Conservation (phyloP, 2,329 filamentous ascomycete species). For the Cladophialophora exuberans region DNA sequence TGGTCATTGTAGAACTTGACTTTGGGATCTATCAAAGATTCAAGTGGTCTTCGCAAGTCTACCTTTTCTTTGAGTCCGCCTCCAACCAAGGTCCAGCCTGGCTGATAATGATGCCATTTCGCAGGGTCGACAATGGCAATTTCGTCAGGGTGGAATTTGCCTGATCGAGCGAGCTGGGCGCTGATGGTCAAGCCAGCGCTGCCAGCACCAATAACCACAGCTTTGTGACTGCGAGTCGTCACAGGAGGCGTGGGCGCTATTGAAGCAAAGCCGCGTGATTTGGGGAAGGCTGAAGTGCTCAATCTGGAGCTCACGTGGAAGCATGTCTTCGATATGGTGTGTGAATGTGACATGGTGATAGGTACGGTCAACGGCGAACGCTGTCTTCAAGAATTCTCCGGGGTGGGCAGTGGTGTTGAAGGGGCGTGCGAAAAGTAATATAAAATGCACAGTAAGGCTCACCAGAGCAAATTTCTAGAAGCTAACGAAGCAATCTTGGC, state of each 20-base stretch:
- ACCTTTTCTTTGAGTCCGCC: conserved; percentile 67
- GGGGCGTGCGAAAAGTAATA: no score
- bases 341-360: no score
- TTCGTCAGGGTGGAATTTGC: conserved; percentile 60
- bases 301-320: neutral
- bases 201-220: conserved; percentile 70
- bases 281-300: neutral
- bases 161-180: conserved; percentile 67
- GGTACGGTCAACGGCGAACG: no score
- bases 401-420: no score
- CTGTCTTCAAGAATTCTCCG: no score
- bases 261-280: conserved; percentile 31
- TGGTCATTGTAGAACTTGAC: conserved; percentile 62
- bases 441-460: no score
- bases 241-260: conserved; percentile 40
- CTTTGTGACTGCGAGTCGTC: conserved; percentile 57
- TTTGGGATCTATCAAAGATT: conserved; percentile 60
- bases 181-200: conserved; percentile 67
- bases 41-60: conserved; percentile 57
- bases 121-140: conserved; percentile 69
- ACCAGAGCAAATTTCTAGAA: no score
- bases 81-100: conserved; percentile 71
- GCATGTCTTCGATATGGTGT: no score
- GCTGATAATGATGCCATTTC: conserved; percentile 68
- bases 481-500: no score